phyloP scores from a whole-genome alignment of 768 basidiomycete species.

The Melanogaster broomeanus region DNA sequence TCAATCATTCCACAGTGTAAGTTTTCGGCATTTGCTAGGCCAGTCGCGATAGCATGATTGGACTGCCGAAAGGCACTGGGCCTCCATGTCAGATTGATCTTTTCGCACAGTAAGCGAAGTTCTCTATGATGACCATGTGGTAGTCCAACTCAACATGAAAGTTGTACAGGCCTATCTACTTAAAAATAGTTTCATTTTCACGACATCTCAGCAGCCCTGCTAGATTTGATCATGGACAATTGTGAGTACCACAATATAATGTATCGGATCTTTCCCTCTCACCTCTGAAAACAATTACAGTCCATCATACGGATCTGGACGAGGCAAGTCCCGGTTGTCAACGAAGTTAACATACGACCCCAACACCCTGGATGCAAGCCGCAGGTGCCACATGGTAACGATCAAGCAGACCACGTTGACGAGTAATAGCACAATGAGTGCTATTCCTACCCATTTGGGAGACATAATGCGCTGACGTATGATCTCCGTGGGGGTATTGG shows the following conservation, averaged over 20 bases:
- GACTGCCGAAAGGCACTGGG: background rate
- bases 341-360: conserved; percentile 17
- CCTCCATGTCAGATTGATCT: background rate
- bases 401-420: conserved; percentile 27
- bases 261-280: too few relatives aligned
- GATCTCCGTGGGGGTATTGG: conserved; percentile 3
- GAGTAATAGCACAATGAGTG: conserved; percentile 19
- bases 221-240: background rate
- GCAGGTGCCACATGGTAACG: conserved; percentile 15
- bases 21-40: too few relatives aligned
- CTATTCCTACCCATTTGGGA: conserved; percentile 13
- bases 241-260: too few relatives aligned
- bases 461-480: background rate
- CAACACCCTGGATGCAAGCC: conserved; percentile 14
- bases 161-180: too few relatives aligned
- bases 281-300: conserved; percentile 14
- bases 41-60: background rate
- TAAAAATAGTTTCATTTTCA: background rate
- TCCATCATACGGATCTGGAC: conserved; percentile 32
- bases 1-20: background rate
- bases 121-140: background rate
- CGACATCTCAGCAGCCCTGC: background rate
- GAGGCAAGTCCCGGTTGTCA: conserved; percentile 29
- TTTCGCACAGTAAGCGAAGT: background rate
- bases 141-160: too few relatives aligned